phyloP scores from a whole-genome alignment of 257 asterid species.

The Thymus mandschuricus region DNA sequence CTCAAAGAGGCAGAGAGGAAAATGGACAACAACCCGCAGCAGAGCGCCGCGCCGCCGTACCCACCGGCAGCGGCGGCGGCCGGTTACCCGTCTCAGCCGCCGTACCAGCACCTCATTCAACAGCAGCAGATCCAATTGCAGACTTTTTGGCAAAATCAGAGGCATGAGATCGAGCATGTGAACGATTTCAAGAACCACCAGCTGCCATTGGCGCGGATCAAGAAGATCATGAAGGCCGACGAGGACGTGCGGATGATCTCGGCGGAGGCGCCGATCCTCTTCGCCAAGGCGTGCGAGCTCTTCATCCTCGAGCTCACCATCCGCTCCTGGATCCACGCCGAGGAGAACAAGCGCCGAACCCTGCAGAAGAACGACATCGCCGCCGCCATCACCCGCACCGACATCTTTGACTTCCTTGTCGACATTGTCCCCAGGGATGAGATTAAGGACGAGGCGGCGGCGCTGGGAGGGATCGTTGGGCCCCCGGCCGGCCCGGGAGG shows the following conservation, averaged over 20 bases:
- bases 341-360: constrained; percentile 91
- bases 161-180: constrained; percentile 76
- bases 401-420: constrained; percentile 81
- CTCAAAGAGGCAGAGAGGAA: constrained; percentile 20
- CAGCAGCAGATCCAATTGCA: constrained; percentile 85
- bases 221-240: constrained; percentile 95
- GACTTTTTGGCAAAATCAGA: constrained; percentile 75
- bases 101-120: constrained; percentile 82
- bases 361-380: constrained; percentile 91
- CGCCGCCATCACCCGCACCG: constrained; percentile 90
- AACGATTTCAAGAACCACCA: constrained; percentile 92
- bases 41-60: constrained; percentile 53
- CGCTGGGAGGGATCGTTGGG: constrained; percentile 48
- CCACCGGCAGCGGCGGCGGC: constrained; percentile 48
- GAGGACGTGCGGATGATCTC: constrained; percentile 97
- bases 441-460: constrained; percentile 73
- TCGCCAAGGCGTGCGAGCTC: constrained; percentile 94
- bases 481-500: constrained; percentile 57
- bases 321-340: constrained; percentile 96
- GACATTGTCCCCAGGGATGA: constrained; percentile 92
- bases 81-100: constrained; percentile 51
- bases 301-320: constrained; percentile 91
- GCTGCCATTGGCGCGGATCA: constrained; percentile 86
- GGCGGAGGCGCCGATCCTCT: constrained; percentile 90
- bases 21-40: constrained; percentile 85